These are phyloP conservation scores for Sextonia rubra DNA, from an alignment of 164 flowering plant species.

Conservation along the genomic window DNA sequence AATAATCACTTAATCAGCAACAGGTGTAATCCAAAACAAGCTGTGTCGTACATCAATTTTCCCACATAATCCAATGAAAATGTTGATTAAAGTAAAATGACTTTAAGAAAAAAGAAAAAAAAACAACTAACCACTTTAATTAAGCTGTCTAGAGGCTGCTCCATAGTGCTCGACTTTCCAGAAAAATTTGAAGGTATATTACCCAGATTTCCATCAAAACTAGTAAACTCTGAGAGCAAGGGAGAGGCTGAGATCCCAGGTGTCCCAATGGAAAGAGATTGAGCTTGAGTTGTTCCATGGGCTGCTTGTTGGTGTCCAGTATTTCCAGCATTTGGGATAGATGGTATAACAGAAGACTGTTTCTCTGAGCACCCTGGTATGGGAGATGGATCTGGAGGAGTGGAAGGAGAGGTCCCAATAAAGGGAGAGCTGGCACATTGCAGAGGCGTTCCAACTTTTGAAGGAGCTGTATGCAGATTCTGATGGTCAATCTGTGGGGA, in stretches of 20 bases:
- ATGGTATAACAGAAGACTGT: slow-evolving; percentile 41
- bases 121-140: slow-evolving; percentile 62
- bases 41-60: too few species aligned
- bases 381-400: slow-evolving; percentile 84
- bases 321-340: slow-evolving; percentile 61
- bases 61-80: background rate
- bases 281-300: slow-evolving; percentile 31
- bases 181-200: slow-evolving; percentile 31
- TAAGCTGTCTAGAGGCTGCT: slow-evolving; percentile 78
- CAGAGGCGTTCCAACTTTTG: slow-evolving; percentile 68
- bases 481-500: slow-evolving; percentile 90
- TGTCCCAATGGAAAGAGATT: slow-evolving; percentile 76
- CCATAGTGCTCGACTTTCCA: slow-evolving; percentile 53
- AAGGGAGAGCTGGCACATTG: slow-evolving; percentile 79
- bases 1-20: too few species aligned
- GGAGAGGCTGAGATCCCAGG: slow-evolving; percentile 96
- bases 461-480: slow-evolving; percentile 37
- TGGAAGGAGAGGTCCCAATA: slow-evolving; percentile 72
- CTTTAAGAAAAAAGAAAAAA: background rate
- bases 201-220: slow-evolving; percentile 56
- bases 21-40: too few species aligned
- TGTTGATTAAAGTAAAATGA: too few species aligned
- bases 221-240: slow-evolving; percentile 64
- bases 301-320: slow-evolving; percentile 44
- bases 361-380: slow-evolving; percentile 77